These are phyloP conservation scores for Moesziomyces aphidis DNA, from an alignment of 1,284 basidiomycete species.

Conservation along the genomic window DNA sequence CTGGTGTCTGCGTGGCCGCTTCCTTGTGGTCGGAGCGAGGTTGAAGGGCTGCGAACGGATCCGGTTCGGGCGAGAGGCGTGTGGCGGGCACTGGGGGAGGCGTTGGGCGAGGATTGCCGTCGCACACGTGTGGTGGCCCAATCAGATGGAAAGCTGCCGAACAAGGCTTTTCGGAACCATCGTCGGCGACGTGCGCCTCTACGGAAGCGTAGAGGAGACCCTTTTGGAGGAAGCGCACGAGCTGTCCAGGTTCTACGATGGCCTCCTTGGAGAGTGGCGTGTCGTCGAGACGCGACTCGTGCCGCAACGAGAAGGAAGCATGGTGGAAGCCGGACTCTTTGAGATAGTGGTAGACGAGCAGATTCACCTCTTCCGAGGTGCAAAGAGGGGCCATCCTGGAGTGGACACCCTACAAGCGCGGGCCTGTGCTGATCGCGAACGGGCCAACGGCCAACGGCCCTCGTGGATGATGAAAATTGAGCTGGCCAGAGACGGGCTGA, in stretches of 20 bases:
- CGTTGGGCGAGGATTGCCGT: conserved; percentile 49
- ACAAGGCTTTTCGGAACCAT: conserved; percentile 61
- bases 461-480: not conserved
- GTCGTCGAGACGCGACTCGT: conserved; percentile 65
- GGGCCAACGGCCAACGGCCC: conserved; percentile 4
- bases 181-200: conserved; percentile 58
- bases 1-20: conserved; percentile 38
- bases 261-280: conserved; percentile 61
- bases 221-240: conserved; percentile 62
- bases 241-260: conserved; percentile 62
- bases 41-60: conserved; percentile 32
- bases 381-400: conserved; percentile 55
- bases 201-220: conserved; percentile 65
- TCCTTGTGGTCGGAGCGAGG: conserved; percentile 32
- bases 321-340: conserved; percentile 65
- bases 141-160: conserved; percentile 56
- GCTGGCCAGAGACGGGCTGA: not conserved
- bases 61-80: conserved; percentile 50
- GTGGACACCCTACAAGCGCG: not conserved
- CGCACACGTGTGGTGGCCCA: conserved; percentile 62
- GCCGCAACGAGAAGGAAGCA: conserved; percentile 61
- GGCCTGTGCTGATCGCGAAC: not conserved
- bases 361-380: conserved; percentile 64
- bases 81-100: conserved; percentile 33
- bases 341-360: conserved; percentile 67